Base-by-base conservation (phyloP, 768 basidiomycete genomes). In the Lyophyllum decastes region DNA sequence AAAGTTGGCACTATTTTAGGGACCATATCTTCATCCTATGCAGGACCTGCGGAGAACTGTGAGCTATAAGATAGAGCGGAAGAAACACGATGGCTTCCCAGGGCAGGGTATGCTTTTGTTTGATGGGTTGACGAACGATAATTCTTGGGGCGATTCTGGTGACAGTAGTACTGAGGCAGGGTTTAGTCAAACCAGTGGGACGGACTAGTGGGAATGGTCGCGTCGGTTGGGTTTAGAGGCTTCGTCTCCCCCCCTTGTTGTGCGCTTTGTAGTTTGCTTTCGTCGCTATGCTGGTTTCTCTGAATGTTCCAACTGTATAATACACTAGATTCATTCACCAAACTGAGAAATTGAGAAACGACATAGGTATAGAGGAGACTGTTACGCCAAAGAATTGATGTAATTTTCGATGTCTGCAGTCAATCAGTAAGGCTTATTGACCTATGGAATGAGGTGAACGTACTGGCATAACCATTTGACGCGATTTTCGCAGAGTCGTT, bases 361-460 rank as follows among this genome's bases (percentile, higher is more conserved):
- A 48, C 11, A 46, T 26, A 12, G 11, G 26, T 46, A 10, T 46
- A 10, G 26, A 45, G 6, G 10, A 40, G 4, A 10, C 16, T 27
- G 30, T 22, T 52, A 63, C 10, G 71, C 68, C 59, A 74, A 62
- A 8, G 73, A 73, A 53, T 74, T 74, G 58, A 70, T 64, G 47
- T 72, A 74, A 58, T 73, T 73, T 55, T 75, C 73, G 38, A 75
- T 73, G 49, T 73, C 73, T 73, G 40, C n/a, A 48, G 38, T 24
- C 27, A 22, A 17, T 4, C 22, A 22, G 35, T 55, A 12, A 56
- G 43, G n/a, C 6, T 4, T 40, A 26, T 21, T 22, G 38, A n/a
- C 17, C 40, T 51, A 1, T 17, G 38, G 30, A 24, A 27, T 2
- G 30, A 22, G 9, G 17, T n/a, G 34, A 25, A 69, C 73, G 51